Conservation (phyloP, 2,329 filamentous ascomycete species). For the Aspergillus piperis region DNA sequence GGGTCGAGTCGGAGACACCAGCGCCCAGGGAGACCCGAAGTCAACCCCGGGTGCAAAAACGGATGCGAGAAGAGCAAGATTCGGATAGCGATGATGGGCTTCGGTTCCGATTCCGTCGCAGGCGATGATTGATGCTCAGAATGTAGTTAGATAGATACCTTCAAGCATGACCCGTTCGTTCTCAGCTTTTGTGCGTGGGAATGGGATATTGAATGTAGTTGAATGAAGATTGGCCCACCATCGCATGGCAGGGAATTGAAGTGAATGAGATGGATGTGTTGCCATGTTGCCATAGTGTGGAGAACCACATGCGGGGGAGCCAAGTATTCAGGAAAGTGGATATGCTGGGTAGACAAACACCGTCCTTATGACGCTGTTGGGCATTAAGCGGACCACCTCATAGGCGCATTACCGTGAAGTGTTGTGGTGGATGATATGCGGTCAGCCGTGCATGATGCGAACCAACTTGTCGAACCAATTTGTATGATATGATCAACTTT, state of each 20-base stretch:
- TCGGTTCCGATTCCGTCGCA: slow-evolving; percentile 57
- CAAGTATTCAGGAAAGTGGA: neutral
- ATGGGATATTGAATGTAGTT: too few relatives aligned
- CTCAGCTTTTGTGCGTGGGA: too few relatives aligned
- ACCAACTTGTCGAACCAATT: neutral
- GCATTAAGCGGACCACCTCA: neutral
- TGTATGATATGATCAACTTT: neutral
- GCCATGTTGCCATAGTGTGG: neutral
- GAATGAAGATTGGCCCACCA: too few relatives aligned
- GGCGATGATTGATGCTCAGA: slow-evolving; percentile 27
- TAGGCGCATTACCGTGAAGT: too few relatives aligned
- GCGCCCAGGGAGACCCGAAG: slow-evolving; percentile 16
- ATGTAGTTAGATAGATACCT: too few relatives aligned
- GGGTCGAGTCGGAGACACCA: slow-evolving; percentile 23
- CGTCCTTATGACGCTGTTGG: neutral
- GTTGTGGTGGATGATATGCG: neutral
- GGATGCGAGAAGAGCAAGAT: slow-evolving; percentile 42
- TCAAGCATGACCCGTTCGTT: too few relatives aligned
- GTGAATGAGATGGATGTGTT: neutral
- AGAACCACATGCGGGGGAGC: neutral
- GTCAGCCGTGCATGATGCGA: neutral
- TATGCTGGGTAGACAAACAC: neutral
- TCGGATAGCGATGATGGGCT: slow-evolving; percentile 61
- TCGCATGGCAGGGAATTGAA: too few relatives aligned
- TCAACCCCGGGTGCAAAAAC: slow-evolving; percentile 27